Evolutionary conservation across 306 rosid genomes (phyloP).

Genomic region (Vicia villosa): DNA sequence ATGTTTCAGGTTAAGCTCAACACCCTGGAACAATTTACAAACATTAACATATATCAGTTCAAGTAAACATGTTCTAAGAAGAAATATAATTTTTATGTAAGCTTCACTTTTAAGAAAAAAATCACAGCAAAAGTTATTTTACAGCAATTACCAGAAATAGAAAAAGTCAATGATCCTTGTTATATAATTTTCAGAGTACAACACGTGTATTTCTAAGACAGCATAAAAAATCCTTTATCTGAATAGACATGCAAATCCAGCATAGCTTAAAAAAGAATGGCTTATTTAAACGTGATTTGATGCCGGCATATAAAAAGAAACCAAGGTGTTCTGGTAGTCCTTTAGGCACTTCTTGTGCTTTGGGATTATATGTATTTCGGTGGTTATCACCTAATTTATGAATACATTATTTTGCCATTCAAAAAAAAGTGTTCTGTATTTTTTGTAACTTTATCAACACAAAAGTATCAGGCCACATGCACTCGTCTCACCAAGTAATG

Average conservation of each 20-base stretch:
- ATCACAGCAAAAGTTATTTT: conserved; percentile 1
- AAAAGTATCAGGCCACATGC: conserved; percentile 5
- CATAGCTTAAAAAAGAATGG: conserved; percentile 7
- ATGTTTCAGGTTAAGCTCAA: conserved; percentile 87
- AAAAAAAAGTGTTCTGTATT: background rate
- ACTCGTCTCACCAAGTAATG: conserved; percentile 2
- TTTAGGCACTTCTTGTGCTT: too few species aligned
- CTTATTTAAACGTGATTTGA: conserved; percentile 5
- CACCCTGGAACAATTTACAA: conserved; percentile 64
- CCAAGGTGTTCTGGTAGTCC: background rate
- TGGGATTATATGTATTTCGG: too few species aligned
- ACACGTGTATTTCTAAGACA: background rate
- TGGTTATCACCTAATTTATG: too few species aligned
- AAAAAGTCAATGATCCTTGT: background rate
- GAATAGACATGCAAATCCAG: conserved; percentile 1
- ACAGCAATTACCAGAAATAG: conserved; percentile 2
- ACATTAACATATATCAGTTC: conserved; percentile 34
- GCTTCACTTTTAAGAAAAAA: conserved; percentile 11
- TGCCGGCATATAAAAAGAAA: conserved; percentile 13
- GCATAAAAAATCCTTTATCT: conserved; percentile 10
- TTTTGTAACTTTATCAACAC: conserved; percentile 12
- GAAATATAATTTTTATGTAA: conserved; percentile 6
- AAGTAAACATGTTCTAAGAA: conserved; percentile 26
- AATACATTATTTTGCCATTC: too few species aligned
- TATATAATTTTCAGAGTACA: conserved; percentile 31